Evolutionary conservation across 352 stramenopile species (phyloP), one percentile per base, ranked within the genome.

Genomic region (Pythium plurisporium): DNA sequence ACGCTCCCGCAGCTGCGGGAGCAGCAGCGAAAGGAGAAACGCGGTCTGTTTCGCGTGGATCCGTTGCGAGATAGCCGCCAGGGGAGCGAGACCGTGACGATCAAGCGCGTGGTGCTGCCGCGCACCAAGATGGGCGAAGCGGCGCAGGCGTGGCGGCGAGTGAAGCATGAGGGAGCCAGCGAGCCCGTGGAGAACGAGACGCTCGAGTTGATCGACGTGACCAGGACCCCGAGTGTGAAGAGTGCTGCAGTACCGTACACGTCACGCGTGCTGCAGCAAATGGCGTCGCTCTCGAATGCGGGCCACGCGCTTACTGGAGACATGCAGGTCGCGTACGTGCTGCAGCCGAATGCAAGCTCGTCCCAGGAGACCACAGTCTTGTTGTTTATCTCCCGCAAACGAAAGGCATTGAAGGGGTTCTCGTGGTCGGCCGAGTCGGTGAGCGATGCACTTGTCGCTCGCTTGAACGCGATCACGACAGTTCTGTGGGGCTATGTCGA

Each of bases 401-500:
- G 42, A 6, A 63, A 46, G 29, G 22, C 36, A 10, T 45, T 33
- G 6, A 55, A 47, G 22, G n/a, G 26, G 5, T 57, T 56, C 31
- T 15, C 15, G 8, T 58, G 56, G 47, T n/a, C 25, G 6, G 6
- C 27, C 3, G 23, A 45, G 22, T 27, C 59, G 5, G 77, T 85
- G 61, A 67, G 75, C n/a, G 59, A 59, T 17, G 68, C 76, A 47
- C 55, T 83, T 4, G 70, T 64, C 40, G 30, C 65, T 12, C 64
- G 83, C 2, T 67, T 85, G 37, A 54, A 44, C 8, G 43, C n/a
- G 8, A 12, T 64, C 6, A 20, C 34, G 5, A 27, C 33, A 5
- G 17, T 49, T 3, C n/a, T 64, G 30, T 53, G 42, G 48, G 22
- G 23, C 19, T 41, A 80, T 22, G 65, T 88, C n/a, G 53, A 79